Percentiles rank a stretch among this genome's conserved stretches.
phyloP scores from a whole-genome alignment of 2,329 filamentous ascomycete species.

The Fusarium sp. region DNA sequence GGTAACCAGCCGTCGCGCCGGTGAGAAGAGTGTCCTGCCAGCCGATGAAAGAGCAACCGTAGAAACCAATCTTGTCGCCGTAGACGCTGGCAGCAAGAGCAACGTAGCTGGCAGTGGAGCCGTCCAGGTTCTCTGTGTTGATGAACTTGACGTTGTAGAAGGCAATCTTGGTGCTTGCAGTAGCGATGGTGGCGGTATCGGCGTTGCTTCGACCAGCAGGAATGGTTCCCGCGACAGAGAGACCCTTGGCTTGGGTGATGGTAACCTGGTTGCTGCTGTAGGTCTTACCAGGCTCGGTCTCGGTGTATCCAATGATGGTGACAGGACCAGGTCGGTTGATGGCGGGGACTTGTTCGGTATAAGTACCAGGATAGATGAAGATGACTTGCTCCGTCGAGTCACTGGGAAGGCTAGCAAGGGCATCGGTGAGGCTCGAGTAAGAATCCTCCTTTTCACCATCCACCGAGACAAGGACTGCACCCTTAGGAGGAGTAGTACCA shows the following conservation, averaged over 20 bases:
- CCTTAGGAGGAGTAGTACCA: constrained; percentile 54
- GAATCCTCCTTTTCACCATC: constrained; percentile 41
- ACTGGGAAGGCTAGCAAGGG: constrained; percentile 43
- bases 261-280: constrained; percentile 29
- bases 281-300: constrained; percentile 40
- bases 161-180: constrained; percentile 52
- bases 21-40: constrained; percentile 62
- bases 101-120: constrained; percentile 54
- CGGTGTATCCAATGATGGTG: constrained; percentile 37
- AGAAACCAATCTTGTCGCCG: constrained; percentile 47
- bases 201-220: constrained; percentile 36
- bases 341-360: constrained; percentile 61
- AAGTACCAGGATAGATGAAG: constrained; percentile 61
- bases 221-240: constrained; percentile 26
- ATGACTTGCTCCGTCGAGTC: constrained; percentile 48
- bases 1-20: constrained; percentile 57
- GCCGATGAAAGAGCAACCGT: constrained; percentile 58
- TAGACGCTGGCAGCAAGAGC: constrained; percentile 53
- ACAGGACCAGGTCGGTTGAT: constrained; percentile 30
- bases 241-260: constrained; percentile 30
- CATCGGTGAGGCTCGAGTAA: constrained; percentile 46
- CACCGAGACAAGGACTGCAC: constrained; percentile 57
- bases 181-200: constrained; percentile 35
- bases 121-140: constrained; percentile 56
- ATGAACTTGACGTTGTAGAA: constrained; percentile 71